A percentile compares a stretch with the other conserved stretches of the same genome.
Evolutionary conservation across 495 filamentous ascomycete genomes (phyloP).

Genomic region (Margaritispora aquatica): DNA sequence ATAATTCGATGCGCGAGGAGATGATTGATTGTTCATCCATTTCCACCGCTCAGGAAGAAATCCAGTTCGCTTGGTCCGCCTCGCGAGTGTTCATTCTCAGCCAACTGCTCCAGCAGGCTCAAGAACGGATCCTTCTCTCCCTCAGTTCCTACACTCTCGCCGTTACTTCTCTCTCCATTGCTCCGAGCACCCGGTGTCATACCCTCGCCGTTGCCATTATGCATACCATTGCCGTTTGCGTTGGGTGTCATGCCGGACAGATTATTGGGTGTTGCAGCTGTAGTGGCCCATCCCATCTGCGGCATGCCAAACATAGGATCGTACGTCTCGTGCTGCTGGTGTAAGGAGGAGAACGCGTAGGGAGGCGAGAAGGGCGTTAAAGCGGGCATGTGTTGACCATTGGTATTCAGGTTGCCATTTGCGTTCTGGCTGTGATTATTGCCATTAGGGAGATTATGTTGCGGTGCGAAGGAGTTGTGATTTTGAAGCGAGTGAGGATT

Average conservation of each 20-base stretch:
- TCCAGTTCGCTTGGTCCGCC: slow-evolving; percentile 60
- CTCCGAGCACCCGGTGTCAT: slow-evolving; percentile 35
- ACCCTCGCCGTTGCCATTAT: slow-evolving; percentile 17
- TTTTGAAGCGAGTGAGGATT: not conserved
- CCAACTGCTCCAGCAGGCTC: slow-evolving; percentile 70
- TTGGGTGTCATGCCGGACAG: not conserved
- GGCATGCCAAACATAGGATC: slow-evolving; percentile 51
- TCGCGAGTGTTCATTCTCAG: slow-evolving; percentile 59
- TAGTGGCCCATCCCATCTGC: slow-evolving; percentile 32
- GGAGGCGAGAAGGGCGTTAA: slow-evolving; percentile 35
- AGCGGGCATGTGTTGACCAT: slow-evolving; percentile 13
- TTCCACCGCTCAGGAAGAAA: slow-evolving; percentile 52
- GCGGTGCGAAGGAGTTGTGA: slow-evolving; percentile 1
- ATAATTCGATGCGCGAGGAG: not conserved
- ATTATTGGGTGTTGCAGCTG: not conserved
- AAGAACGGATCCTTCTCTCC: slow-evolving; percentile 74
- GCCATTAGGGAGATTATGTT: slow-evolving; percentile 8
- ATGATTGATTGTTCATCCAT: not conserved
- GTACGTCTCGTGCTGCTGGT: slow-evolving; percentile 27
- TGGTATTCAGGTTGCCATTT: slow-evolving; percentile 13
- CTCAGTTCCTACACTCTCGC: slow-evolving; percentile 26
- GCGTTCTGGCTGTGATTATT: too few relatives aligned
- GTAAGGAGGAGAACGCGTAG: slow-evolving; percentile 30
- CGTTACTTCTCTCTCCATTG: slow-evolving; percentile 32
- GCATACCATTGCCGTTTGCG: slow-evolving; percentile 34